Base-by-base conservation (phyloP, 140 eudicot genomes). In the Oenanthe javanica region DNA sequence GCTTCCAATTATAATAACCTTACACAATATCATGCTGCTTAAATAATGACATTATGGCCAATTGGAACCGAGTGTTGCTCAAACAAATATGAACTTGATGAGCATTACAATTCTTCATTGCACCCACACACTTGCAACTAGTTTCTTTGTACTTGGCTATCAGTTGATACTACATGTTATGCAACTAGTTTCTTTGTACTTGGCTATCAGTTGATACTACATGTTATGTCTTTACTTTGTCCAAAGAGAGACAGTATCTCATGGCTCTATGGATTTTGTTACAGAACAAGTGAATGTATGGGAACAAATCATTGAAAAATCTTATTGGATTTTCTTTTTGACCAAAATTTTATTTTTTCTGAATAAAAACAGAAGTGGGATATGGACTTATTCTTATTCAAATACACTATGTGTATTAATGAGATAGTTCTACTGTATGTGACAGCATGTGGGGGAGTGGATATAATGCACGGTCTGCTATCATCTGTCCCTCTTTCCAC, bases 381-480 rank as follows among this genome's bases (percentile, higher is more conserved):
- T 46, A 64, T 61, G 81, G 76, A 47, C 81, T 12, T 57, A 8
- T 61, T 77, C 49, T 11, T 49, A 6, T n/a, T 31, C n/a, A 36
- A 77, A 15, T 18, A 77, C 7, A 0, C 59, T 23, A 21, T 48
- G 47, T 77, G 72, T 0, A 9, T 42, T 42, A 21, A 45, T 43
- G 74, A 61, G 74, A 78, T 45, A 59, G 25, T 57, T 57, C 42
- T 14, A 42, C 3, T 57, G 12, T 59, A 19, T 59, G 31, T 78
- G 42, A 43, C 75, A 38, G 70, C 80, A 80, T 77, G 82, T 82
- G 36, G 80, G 77, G 86, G 25, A 69, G 42, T 19, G 70, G 71
- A 31, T 46, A 59, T 77, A 81, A 79, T 71, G 77, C 72, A 83
- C 70, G 78, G 72, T 50, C n/a, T 79, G 77, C 63, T 79, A 36